phyloP scores from a whole-genome alignment of 2,329 filamentous ascomycete genomes.

The Diaporthe batatas region DNA sequence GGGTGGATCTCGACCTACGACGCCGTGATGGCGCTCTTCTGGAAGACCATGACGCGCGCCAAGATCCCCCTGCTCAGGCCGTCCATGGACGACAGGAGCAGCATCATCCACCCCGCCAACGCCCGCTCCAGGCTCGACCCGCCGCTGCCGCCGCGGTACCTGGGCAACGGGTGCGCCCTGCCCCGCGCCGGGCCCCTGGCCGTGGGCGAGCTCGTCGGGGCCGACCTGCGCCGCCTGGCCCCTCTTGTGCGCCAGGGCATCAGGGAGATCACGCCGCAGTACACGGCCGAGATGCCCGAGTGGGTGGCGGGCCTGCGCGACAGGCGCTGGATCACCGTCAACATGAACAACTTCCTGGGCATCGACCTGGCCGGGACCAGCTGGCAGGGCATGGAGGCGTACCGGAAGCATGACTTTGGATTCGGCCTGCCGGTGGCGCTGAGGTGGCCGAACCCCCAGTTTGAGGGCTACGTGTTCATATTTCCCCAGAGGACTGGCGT shows the following conservation, averaged over 20 bases:
- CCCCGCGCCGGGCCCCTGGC: constrained; percentile 41
- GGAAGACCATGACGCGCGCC: constrained; percentile 45
- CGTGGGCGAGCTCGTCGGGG: constrained; percentile 37
- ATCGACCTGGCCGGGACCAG: constrained; percentile 46
- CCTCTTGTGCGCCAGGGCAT: constrained; percentile 45
- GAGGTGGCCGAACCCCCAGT: constrained; percentile 11
- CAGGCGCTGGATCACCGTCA: constrained; percentile 44
- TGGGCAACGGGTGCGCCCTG: constrained; percentile 45
- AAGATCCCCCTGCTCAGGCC: constrained; percentile 44
- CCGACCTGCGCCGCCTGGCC: constrained; percentile 44
- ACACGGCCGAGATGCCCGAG: constrained; percentile 43
- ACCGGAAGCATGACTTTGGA: constrained; percentile 48
- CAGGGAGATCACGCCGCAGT: constrained; percentile 43
- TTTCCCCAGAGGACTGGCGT: constrained; percentile 1
- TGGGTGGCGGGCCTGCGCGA: constrained; percentile 47
- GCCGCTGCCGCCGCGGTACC: constrained; percentile 45
- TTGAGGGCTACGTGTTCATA: constrained; percentile 27
- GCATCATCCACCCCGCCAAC: constrained; percentile 46
- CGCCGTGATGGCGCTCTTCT: constrained; percentile 46
- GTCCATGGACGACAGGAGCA: constrained; percentile 29
- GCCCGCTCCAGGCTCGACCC: constrained; percentile 44
- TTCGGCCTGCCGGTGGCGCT: constrained; percentile 45
- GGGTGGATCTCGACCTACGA: constrained; percentile 48
- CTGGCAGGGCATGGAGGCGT: constrained; percentile 47
- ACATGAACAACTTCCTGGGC: constrained; percentile 45